phyloP scores from a whole-genome alignment of 768 basidiomycete genomes.

The Astraeus odoratus region DNA sequence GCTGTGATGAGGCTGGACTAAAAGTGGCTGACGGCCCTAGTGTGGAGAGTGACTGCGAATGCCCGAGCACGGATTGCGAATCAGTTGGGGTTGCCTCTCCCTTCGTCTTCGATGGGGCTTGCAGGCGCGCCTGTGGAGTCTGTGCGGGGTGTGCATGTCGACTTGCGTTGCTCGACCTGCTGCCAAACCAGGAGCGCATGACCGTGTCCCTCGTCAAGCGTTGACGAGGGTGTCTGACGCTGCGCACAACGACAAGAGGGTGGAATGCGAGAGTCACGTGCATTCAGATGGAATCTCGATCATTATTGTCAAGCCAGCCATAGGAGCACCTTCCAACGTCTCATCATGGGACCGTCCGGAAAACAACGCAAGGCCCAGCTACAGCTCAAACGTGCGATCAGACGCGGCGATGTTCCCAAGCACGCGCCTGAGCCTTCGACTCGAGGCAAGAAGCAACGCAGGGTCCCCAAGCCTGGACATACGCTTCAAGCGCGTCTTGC shows the following conservation, averaged over 20 bases:
- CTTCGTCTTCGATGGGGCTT: not conserved
- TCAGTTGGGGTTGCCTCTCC: not conserved
- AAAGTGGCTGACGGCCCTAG: constrained; percentile 10
- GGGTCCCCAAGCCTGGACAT: constrained; percentile 4
- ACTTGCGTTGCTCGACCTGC: constrained; percentile 13
- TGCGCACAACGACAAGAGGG: too few relatives aligned
- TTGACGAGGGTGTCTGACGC: too few relatives aligned
- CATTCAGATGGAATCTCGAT: too few relatives aligned
- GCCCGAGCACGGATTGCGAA: constrained; percentile 6
- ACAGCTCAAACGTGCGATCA: constrained; percentile 75
- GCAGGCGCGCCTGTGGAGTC: not conserved
- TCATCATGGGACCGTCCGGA: constrained; percentile 32
- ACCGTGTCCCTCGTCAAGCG: too few relatives aligned
- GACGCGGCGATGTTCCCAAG: constrained; percentile 60
- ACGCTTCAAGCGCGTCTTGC: constrained; percentile 4
- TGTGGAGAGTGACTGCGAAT: constrained; percentile 3
- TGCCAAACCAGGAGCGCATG: constrained; percentile 26
- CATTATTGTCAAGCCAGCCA: too few relatives aligned
- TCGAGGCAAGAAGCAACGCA: constrained; percentile 6
- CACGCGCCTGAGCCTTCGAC: constrained; percentile 22
- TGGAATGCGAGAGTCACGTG: too few relatives aligned
- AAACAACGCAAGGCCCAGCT: constrained; percentile 68
- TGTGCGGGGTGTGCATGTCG: constrained; percentile 13
- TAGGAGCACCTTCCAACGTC: not conserved
- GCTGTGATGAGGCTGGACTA: constrained; percentile 11